phyloP scores from a whole-genome alignment of 441 rosid species.

The Eutrema salsugineum region DNA sequence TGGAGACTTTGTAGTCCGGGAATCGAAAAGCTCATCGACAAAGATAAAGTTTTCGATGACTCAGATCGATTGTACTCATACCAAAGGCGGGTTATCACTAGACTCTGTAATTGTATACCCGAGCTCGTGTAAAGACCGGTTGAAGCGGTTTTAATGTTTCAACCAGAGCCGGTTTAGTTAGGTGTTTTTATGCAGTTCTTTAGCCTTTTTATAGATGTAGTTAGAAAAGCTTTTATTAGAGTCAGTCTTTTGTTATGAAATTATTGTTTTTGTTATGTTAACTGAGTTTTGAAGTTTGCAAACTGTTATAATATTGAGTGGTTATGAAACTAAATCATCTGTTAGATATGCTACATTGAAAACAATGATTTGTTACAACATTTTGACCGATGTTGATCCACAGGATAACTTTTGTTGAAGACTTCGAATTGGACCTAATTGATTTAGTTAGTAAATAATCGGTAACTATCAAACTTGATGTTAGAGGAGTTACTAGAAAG shows the following conservation, averaged over 20 bases:
- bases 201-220: conserved; percentile 20
- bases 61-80: conserved; percentile 93
- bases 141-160: conserved; percentile 43
- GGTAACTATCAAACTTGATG: too few relatives aligned
- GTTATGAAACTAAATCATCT: not conserved
- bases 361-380: too few relatives aligned
- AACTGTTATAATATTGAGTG: not conserved
- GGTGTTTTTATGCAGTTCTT: not conserved
- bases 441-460: too few relatives aligned
- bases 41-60: conserved; percentile 75
- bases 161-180: conserved; percentile 18
- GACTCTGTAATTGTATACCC: conserved; percentile 71
- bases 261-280: not conserved
- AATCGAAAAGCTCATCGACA: conserved; percentile 23
- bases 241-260: not conserved
- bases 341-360: not conserved
- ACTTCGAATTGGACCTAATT: too few relatives aligned
- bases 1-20: conserved; percentile 62
- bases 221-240: not conserved
- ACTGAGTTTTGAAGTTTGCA: not conserved
- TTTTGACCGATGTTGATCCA: too few relatives aligned
- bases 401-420: too few relatives aligned
- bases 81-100: conserved; percentile 85
- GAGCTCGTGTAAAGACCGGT: conserved; percentile 44
- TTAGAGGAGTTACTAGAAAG: too few relatives aligned